A percentile compares a stretch with the other conserved stretches of the same genome.
These are phyloP conservation scores for Termitomyces sp. DNA, from an alignment of 768 basidiomycete genomes.

Conservation along the genomic window DNA sequence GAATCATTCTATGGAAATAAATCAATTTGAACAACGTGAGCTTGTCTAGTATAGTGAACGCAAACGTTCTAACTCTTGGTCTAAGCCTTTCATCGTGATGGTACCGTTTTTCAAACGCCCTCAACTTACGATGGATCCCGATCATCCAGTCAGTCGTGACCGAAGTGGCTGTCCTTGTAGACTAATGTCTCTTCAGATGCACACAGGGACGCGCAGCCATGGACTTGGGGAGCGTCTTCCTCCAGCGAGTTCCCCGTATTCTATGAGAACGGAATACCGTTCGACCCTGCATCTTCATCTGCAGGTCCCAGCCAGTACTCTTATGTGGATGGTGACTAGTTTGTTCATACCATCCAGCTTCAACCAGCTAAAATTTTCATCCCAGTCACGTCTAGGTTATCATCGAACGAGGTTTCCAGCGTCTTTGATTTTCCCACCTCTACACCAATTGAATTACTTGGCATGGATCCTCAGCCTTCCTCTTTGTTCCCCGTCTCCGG, in stretches of 20 bases:
- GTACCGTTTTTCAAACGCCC: not conserved
- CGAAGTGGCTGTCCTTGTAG: not conserved
- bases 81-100: conserved; percentile 2
- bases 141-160: conserved; percentile 2
- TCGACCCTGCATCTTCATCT: conserved; percentile 4
- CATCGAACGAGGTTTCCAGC: conserved; percentile 26
- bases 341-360: not conserved
- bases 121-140: not conserved
- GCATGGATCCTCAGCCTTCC: conserved; percentile 10
- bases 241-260: not conserved
- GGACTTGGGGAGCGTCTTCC: conserved; percentile 6
- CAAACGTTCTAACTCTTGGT: not conserved
- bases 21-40: conserved; percentile 7
- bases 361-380: conserved; percentile 3
- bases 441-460: conserved; percentile 20
- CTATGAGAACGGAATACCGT: not conserved
- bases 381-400: conserved; percentile 28
- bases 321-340: conserved; percentile 27
- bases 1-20: not conserved
- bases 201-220: not conserved
- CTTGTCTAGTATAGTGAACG: not conserved
- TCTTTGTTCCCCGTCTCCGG: conserved; percentile 9
- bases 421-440: conserved; percentile 29
- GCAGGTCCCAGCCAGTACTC: conserved; percentile 29
- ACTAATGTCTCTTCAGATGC: not conserved